phyloP scores from a whole-genome alignment of 2,329 filamentous ascomycete genomes.

The Leptographium wingfieldii region DNA sequence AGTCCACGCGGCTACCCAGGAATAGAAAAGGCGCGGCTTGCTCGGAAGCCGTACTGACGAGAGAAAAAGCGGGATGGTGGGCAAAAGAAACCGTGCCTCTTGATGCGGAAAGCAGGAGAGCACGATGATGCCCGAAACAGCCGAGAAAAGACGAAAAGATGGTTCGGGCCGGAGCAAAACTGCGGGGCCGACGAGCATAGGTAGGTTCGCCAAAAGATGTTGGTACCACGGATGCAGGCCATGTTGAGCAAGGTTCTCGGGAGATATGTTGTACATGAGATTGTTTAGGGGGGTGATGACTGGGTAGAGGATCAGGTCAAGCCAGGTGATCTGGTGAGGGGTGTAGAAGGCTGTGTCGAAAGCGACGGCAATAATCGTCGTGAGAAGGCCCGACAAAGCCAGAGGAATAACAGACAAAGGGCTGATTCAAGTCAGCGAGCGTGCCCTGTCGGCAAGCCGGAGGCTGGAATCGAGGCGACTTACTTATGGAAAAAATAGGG shows the following conservation, averaged over 20 bases:
- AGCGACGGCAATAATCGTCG: conserved; percentile 59
- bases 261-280: conserved; percentile 58
- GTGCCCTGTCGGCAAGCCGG: not conserved
- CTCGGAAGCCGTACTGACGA: conserved; percentile 58
- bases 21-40: conserved; percentile 31
- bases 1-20: conserved; percentile 52
- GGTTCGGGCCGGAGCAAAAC: conserved; percentile 44
- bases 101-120: conserved; percentile 68
- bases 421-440: conserved; percentile 22
- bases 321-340: conserved; percentile 48
- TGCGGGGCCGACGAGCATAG: conserved; percentile 60
- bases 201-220: conserved; percentile 58
- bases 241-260: conserved; percentile 60
- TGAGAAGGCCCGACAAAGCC: conserved; percentile 50
- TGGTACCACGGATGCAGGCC: conserved; percentile 71
- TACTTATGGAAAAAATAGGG: conserved; percentile 77
- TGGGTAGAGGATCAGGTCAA: conserved; percentile 49
- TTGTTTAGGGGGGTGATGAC: conserved; percentile 70
- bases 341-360: conserved; percentile 81
- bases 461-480: conserved; percentile 17
- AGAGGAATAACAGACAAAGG: conserved; percentile 51
- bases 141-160: conserved; percentile 56
- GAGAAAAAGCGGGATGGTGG: conserved; percentile 63
- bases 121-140: conserved; percentile 55
- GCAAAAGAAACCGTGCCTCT: conserved; percentile 66